phyloP scores from a whole-genome alignment of 2,329 filamentous ascomycete species.

The Colletotrichum destructivum region DNA sequence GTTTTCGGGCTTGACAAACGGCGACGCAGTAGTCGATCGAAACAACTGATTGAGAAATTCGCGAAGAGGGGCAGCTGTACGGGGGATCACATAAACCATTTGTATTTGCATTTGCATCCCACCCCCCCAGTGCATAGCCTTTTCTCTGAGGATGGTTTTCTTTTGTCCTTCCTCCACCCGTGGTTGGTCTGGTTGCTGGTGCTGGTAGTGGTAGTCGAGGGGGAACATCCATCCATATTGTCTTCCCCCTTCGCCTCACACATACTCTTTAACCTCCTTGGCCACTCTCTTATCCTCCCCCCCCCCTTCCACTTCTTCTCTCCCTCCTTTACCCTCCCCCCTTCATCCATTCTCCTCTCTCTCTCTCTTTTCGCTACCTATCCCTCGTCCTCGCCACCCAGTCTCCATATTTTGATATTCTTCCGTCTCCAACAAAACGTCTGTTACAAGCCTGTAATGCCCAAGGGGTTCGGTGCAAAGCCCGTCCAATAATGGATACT shows the following conservation, averaged over 20 bases:
- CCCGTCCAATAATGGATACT: conserved; percentile 26
- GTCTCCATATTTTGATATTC: conserved; percentile 13
- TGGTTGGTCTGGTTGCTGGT: conserved; percentile 25
- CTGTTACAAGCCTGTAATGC: not conserved
- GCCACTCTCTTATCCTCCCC: conserved; percentile 5
- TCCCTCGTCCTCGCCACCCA: conserved; percentile 33
- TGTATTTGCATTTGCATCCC: conserved; percentile 4
- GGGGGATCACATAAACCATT: conserved; percentile 12
- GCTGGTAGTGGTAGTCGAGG: not conserved
- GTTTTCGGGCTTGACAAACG: not conserved
- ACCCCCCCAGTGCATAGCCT: not conserved
- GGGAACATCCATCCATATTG: not conserved
- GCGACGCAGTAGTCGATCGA: conserved; percentile 10
- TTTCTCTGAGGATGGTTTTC: not conserved
- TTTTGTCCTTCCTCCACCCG: not conserved
- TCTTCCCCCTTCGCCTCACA: conserved; percentile 15
- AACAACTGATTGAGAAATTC: not conserved
- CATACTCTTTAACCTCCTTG: conserved; percentile 28
- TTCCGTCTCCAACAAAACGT: conserved; percentile 21
- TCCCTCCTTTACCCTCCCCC: conserved; percentile 2
- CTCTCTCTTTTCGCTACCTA: conserved; percentile 20
- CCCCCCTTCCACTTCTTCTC: conserved; percentile 21
- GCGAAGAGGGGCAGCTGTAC: conserved; percentile 18
- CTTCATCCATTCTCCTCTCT: conserved; percentile 8
- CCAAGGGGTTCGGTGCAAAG: conserved; percentile 17